A percentile compares a stretch with the other conserved stretches of the same genome.
Conservation (phyloP, 306 rosid genomes). For the Pyrus communis region DNA sequence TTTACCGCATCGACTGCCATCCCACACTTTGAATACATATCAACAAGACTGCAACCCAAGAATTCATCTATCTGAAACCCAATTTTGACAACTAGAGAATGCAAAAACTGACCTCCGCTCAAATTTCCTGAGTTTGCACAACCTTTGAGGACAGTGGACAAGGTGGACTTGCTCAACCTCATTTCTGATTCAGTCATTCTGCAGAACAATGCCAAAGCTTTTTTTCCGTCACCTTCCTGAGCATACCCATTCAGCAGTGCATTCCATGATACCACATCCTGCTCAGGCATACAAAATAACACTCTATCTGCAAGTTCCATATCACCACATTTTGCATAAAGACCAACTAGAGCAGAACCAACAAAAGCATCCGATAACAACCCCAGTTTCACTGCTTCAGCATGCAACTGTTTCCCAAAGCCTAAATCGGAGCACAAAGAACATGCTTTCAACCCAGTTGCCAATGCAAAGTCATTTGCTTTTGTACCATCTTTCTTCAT, state of each 20-base stretch:
- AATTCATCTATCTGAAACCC: constrained; percentile 26
- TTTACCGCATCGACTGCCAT: constrained; percentile 23
- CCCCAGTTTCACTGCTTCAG: constrained; percentile 29
- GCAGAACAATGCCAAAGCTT: constrained; percentile 23
- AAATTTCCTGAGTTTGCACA: constrained; percentile 23
- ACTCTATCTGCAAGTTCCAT: constrained; percentile 28
- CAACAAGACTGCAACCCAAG: constrained; percentile 30
- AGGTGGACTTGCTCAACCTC: constrained; percentile 21
- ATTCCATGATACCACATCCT: constrained; percentile 38
- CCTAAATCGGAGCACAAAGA: constrained; percentile 18
- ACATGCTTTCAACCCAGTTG: constrained; percentile 34
- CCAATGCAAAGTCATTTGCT: constrained; percentile 34
- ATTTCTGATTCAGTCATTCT: constrained; percentile 22
- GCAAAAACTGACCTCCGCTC: constrained; percentile 24
- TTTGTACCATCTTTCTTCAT: constrained; percentile 34
- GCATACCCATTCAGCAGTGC: constrained; percentile 36
- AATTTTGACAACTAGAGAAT: constrained; percentile 19
- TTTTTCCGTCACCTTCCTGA: constrained; percentile 18
- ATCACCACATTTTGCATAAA: constrained; percentile 32
- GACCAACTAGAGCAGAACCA: constrained; percentile 31
- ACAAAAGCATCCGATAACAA: constrained; percentile 24
- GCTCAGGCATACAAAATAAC: constrained; percentile 32
- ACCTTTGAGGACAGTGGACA: constrained; percentile 31
- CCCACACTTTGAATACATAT: constrained; percentile 33
- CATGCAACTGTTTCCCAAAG: constrained; percentile 37